Base-by-base conservation (phyloP, 768 basidiomycete genomes). In the Kwoniella pini region DNA sequence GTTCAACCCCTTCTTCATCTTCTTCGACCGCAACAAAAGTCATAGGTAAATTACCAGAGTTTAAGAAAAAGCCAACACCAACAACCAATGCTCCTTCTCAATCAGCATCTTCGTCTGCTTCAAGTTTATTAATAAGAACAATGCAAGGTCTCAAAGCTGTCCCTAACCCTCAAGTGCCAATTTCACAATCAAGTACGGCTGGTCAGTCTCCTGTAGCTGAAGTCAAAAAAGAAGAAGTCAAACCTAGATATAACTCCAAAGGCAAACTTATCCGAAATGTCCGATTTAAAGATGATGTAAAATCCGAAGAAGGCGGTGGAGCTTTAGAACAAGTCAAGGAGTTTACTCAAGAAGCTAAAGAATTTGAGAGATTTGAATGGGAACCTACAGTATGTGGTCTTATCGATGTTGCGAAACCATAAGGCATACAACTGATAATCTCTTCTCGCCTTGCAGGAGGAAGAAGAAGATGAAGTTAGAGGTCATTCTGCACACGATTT, bases 301-400 rank as follows among this genome's bases (percentile, higher is more conserved):
- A 46, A 22, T 39, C 53, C 22, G 59, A 54, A 49, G 54, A 56
- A 2, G 65, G 61, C 30, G 64, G 60, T 30, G 66, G 69, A 10
- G 39, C 54, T 2, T 43, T 75, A 21, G 64, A 54, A n/a, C 62
- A 53, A 13, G 39, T 66, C 15, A 62, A 58, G 45, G 17, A 53
- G 44, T 74, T 74, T 58, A 64, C 51, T n/a, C 49, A 65, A 43
- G 63, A 67, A 38, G 31, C 62, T 3, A 62, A 40, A n/a, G 72
- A 74, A 59, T 54, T 69, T 12, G 72, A 71, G 49, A 42, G n/a
- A 19, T 50, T 67, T 2, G 50, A 46, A 5, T 74, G 72, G 69
- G 40, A 63, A 38, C 43, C 61, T 26, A 50, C 44, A 49, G 64
- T 63, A 36, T 36, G n/a, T n/a, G n/a, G n/a, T n/a, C n/a, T n/a